Evolutionary conservation across 495 filamentous ascomycete species (phyloP).

Genomic region (Aspergillus kassunensis): DNA sequence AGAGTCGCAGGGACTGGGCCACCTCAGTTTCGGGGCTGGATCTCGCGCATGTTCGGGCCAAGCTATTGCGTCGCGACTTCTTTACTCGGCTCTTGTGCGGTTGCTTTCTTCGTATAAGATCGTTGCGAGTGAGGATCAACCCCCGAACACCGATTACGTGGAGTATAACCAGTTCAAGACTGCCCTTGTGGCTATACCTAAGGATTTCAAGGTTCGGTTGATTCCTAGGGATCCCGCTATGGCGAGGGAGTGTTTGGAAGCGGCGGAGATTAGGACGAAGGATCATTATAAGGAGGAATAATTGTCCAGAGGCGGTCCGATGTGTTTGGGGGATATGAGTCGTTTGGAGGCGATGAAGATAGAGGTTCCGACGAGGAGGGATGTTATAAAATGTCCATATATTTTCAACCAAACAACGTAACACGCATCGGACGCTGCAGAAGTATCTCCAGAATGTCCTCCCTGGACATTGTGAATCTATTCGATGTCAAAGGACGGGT

Average conservation of each 20-base stretch:
- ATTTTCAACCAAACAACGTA: no score
- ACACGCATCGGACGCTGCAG: no score
- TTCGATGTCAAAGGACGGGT: constrained; percentile 31
- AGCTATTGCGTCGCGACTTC: constrained; percentile 46
- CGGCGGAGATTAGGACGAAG: constrained; percentile 34
- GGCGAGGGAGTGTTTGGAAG: constrained; percentile 31
- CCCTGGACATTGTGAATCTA: neutral
- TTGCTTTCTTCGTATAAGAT: constrained; percentile 48
- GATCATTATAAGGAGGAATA: constrained; percentile 44
- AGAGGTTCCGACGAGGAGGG: no score
- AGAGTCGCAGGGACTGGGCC: constrained; percentile 31
- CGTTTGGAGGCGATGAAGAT: no score
- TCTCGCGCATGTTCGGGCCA: constrained; percentile 51
- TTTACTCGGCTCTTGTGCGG: constrained; percentile 48
- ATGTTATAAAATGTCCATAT: no score
- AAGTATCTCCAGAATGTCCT: no score
- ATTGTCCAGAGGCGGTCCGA: no score
- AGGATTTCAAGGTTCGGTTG: constrained; percentile 50
- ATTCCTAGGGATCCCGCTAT: constrained; percentile 37
- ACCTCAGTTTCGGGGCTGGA: constrained; percentile 53
- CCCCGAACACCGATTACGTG: constrained; percentile 54
- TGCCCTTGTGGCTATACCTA: constrained; percentile 52
- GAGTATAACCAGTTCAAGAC: constrained; percentile 56
- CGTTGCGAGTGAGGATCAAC: constrained; percentile 42
- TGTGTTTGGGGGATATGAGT: no score